Percentiles rank a stretch among this genome's conserved stretches.
phyloP scores from a whole-genome alignment of 345 rosid species.

The Rubroshorea leprosula region DNA sequence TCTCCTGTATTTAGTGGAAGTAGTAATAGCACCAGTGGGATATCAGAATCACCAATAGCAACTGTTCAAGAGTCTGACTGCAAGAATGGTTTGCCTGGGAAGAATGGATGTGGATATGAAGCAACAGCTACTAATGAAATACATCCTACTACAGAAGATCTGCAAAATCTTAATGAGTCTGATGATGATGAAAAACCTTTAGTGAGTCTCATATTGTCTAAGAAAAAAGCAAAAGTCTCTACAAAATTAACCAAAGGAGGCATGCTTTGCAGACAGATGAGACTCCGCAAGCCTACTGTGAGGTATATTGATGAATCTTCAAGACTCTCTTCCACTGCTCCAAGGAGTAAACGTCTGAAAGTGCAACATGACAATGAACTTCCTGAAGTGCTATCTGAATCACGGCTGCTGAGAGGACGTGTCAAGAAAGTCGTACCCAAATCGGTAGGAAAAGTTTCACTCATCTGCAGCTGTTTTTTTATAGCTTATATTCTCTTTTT shows the following conservation, averaged over 20 bases:
- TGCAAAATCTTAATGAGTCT: conserved; percentile 25
- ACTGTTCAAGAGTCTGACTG: conserved; percentile 33
- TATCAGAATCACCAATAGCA: conserved; percentile 46
- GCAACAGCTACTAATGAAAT: conserved; percentile 17
- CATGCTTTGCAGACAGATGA: conserved; percentile 26
- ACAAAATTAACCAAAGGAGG: conserved; percentile 22
- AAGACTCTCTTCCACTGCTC: conserved; percentile 18
- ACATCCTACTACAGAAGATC: conserved; percentile 18
- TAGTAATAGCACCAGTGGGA: conserved; percentile 37
- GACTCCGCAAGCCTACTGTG: conserved; percentile 40
- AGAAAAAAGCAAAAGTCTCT: conserved; percentile 29
- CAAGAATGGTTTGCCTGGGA: conserved; percentile 26
- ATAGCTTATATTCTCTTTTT: no score
- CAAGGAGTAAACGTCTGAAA: conserved; percentile 24
- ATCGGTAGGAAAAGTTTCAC: conserved; percentile 27
- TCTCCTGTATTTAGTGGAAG: conserved; percentile 60
- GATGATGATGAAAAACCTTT: conserved; percentile 45
- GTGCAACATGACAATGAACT: conserved; percentile 21
- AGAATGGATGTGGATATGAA: conserved; percentile 19
- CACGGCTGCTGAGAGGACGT: conserved; percentile 34
- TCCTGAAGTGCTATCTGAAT: conserved; percentile 26
- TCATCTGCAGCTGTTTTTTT: background rate
- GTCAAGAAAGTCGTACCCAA: conserved; percentile 29
- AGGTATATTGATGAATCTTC: conserved; percentile 52
- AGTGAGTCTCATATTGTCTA: conserved; percentile 30